Percentiles rank a stretch among this genome's conserved stretches.
Conservation (phyloP, 306 rosid genomes). For the Boehmeria nivea region DNA sequence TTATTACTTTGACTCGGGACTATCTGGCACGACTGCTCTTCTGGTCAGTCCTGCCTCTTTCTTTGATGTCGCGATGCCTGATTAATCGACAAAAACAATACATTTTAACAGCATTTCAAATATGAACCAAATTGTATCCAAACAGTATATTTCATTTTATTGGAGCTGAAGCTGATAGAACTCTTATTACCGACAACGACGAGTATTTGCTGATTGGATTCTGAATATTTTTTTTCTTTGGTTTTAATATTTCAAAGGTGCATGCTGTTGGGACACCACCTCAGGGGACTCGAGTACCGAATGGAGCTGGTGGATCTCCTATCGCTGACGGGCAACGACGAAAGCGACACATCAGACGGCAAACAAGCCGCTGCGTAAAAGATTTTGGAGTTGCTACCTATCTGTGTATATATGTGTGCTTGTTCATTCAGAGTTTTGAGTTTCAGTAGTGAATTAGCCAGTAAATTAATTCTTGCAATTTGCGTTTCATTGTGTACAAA, state of each 20-base stretch:
- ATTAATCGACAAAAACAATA: not conserved
- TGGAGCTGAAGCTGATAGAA: too few species aligned
- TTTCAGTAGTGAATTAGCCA: slow-evolving; percentile 6
- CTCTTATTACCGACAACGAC: not conserved
- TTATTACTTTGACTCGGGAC: slow-evolving; percentile 67
- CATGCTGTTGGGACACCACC: slow-evolving; percentile 87
- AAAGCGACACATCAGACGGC: slow-evolving; percentile 32
- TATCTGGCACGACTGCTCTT: slow-evolving; percentile 87
- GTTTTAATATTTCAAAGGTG: too few species aligned
- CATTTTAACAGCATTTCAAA: too few species aligned
- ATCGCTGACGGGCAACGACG: slow-evolving; percentile 41
- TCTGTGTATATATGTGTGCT: slow-evolving; percentile 29
- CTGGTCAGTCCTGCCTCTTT: slow-evolving; percentile 53
- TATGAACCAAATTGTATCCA: too few species aligned
- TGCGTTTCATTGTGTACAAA: not conserved
- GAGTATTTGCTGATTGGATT: not conserved
- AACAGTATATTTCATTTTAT: too few species aligned
- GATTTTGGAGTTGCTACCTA: slow-evolving; percentile 26
- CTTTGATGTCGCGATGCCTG: not conserved
- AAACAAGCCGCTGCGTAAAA: slow-evolving; percentile 30
- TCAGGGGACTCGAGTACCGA: slow-evolving; percentile 86
- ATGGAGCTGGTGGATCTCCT: slow-evolving; percentile 70
- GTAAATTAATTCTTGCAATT: not conserved
- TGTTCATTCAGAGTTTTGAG: slow-evolving; percentile 1
- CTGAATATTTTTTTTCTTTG: not conserved